phyloP scores from a whole-genome alignment of 1,139 yeast species.

The Hemisphaericaspora xylofermentans region DNA sequence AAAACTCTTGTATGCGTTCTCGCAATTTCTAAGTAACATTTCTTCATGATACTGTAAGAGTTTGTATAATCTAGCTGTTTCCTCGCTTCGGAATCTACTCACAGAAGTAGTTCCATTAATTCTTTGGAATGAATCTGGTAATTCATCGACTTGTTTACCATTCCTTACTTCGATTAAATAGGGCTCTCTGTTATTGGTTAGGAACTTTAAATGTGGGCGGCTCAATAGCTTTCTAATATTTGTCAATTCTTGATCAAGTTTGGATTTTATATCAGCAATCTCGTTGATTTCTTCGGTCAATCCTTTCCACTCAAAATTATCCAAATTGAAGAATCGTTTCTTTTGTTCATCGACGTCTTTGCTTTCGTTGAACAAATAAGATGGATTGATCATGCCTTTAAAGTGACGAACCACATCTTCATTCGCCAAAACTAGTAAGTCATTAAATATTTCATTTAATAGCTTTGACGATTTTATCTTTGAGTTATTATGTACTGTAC shows the following conservation, averaged over 20 bases:
- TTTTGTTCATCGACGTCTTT: slow-evolving; percentile 46
- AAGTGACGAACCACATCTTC: slow-evolving; percentile 28
- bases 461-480: slow-evolving; percentile 24
- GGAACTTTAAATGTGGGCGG: slow-evolving; percentile 58
- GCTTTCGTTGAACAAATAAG: slow-evolving; percentile 52
- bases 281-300: slow-evolving; percentile 40
- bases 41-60: slow-evolving; percentile 64
- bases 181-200: slow-evolving; percentile 60
- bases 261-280: slow-evolving; percentile 43
- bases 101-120: slow-evolving; percentile 70
- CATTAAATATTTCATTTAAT: slow-evolving; percentile 23
- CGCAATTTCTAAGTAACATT: slow-evolving; percentile 51
- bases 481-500: slow-evolving; percentile 14
- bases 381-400: slow-evolving; percentile 55
- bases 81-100: slow-evolving; percentile 72
- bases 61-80: slow-evolving; percentile 49
- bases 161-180: slow-evolving; percentile 74
- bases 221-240: slow-evolving; percentile 45
- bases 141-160: slow-evolving; percentile 45
- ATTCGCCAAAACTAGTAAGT: slow-evolving; percentile 19
- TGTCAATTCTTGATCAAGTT: slow-evolving; percentile 51
- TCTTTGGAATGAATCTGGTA: slow-evolving; percentile 77
- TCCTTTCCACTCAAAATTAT: slow-evolving; percentile 37
- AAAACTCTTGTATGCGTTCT: slow-evolving; percentile 57
- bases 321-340: slow-evolving; percentile 53